Conservation (phyloP, 257 asterid species). For the Fraxinus pennsylvanica region DNA sequence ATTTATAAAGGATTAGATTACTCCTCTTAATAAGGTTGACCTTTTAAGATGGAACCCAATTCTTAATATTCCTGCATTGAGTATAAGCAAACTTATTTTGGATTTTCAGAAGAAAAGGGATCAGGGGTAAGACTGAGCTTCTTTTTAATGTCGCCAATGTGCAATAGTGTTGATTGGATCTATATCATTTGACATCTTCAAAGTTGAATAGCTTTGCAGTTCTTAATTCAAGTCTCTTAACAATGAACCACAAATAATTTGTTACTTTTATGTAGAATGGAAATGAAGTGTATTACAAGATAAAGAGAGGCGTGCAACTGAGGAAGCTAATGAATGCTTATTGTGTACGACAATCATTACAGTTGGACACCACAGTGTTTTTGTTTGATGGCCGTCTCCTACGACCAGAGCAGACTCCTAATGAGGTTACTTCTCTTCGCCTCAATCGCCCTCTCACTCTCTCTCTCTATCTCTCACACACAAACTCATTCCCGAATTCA, state of each 20-base stretch:
- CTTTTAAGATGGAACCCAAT: too few relatives aligned
- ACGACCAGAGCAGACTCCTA: constrained; percentile 40
- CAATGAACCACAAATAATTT: not conserved
- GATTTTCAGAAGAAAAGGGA: too few relatives aligned
- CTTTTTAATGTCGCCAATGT: not conserved
- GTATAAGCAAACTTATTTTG: too few relatives aligned
- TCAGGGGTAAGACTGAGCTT: too few relatives aligned
- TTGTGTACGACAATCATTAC: constrained; percentile 39
- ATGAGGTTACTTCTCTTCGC: constrained; percentile 30
- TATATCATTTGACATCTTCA: not conserved
- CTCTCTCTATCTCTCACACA: not conserved
- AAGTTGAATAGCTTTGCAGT: too few relatives aligned
- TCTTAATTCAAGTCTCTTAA: too few relatives aligned
- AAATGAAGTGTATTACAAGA: constrained; percentile 35
- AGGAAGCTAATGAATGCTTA: constrained; percentile 45
- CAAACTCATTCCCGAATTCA: too few relatives aligned
- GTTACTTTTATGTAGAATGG: constrained; percentile 37
- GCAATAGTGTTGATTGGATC: not conserved
- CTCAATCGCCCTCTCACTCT: not conserved
- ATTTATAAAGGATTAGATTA: too few relatives aligned
- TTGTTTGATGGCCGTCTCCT: constrained; percentile 45
- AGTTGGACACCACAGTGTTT: constrained; percentile 35
- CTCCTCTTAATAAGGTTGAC: too few relatives aligned
- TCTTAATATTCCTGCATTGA: too few relatives aligned
- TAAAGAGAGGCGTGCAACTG: constrained; percentile 34